Percentiles rank a stretch among this genome's conserved stretches.
phyloP scores from a whole-genome alignment of 179 eudicot species.

The Amaranthus tricolor region DNA sequence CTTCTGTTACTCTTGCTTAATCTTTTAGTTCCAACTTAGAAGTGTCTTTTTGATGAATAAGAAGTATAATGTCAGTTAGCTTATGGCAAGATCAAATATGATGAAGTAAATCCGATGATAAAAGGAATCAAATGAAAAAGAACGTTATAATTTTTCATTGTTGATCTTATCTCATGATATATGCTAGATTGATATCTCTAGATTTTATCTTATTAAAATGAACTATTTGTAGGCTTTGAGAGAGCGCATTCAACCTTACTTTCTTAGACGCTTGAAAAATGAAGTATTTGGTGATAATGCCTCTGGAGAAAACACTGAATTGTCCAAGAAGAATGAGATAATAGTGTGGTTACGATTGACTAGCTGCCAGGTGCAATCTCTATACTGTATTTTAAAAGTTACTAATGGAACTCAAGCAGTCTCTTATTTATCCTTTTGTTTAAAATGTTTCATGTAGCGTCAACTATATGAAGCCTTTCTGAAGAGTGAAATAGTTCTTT shows the following conservation, averaged over 20 bases:
- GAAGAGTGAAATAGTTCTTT: slow-evolving; percentile 91
- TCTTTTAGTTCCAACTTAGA: background rate
- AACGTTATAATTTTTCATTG: no score
- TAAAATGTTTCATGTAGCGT: slow-evolving; percentile 43
- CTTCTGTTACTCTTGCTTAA: background rate
- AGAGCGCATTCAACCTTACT: slow-evolving; percentile 88
- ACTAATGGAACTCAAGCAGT: background rate
- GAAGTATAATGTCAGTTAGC: background rate
- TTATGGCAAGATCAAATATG: background rate
- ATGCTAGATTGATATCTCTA: no score
- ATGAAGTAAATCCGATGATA: background rate
- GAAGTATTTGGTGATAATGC: slow-evolving; percentile 73
- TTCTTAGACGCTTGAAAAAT: slow-evolving; percentile 86
- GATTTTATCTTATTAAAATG: background rate
- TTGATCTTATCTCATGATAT: no score
- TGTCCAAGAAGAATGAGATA: slow-evolving; percentile 87
- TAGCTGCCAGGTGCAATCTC: slow-evolving; percentile 58
- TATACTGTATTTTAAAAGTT: background rate
- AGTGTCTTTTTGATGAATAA: background rate
- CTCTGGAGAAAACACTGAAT: slow-evolving; percentile 38
- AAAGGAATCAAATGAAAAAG: no score
- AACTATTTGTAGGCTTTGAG: slow-evolving; percentile 57
- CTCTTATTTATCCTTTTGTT: slow-evolving; percentile 11
- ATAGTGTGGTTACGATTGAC: slow-evolving; percentile 92
- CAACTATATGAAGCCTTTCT: slow-evolving; percentile 92